A percentile compares a stretch with the other conserved stretches of the same genome.
These are phyloP conservation scores for Amyloporia xantha DNA, from an alignment of 768 basidiomycete genomes.

Conservation along the genomic window DNA sequence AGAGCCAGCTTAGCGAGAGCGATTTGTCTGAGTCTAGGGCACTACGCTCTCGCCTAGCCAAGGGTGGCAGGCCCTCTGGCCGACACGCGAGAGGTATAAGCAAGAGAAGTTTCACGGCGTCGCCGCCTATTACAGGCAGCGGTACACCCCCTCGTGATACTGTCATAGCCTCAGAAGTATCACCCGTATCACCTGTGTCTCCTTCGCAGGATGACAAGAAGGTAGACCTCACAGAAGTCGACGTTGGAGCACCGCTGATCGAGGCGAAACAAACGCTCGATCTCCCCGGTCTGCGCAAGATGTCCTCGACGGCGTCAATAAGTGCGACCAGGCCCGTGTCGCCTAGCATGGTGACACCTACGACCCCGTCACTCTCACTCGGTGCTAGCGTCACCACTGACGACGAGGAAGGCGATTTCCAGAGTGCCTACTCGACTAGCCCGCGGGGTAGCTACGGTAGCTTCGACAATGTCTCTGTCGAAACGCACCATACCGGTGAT, in stretches of 20 bases:
- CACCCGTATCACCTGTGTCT: not conserved
- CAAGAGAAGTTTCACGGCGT: conserved; percentile 13
- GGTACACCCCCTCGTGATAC: not conserved
- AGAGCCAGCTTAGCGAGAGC: conserved; percentile 39
- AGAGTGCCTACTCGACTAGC: conserved; percentile 77
- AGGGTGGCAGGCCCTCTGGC: conserved; percentile 7
- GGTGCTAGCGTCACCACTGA: conserved; percentile 42
- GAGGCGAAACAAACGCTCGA: conserved; percentile 9
- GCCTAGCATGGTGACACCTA: conserved; percentile 22
- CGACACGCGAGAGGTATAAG: conserved; percentile 7
- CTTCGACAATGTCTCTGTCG: conserved; percentile 23
- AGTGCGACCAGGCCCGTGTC: conserved; percentile 21
- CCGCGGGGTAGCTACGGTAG: conserved; percentile 62
- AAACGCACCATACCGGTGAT: conserved; percentile 9
- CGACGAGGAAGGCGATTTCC: conserved; percentile 81
- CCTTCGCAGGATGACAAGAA: not conserved
- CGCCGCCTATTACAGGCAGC: conserved; percentile 4
- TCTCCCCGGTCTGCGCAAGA: conserved; percentile 25
- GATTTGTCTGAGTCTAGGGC: conserved; percentile 20
- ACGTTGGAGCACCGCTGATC: conserved; percentile 1
- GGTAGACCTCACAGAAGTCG: conserved; percentile 3
- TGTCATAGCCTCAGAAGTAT: not conserved
- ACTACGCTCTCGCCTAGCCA: conserved; percentile 10
- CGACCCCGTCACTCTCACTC: conserved; percentile 28
- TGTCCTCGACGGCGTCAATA: conserved; percentile 28